Conservation (phyloP, 495 filamentous ascomycete species). For the Pyrenula aspistea region DNA sequence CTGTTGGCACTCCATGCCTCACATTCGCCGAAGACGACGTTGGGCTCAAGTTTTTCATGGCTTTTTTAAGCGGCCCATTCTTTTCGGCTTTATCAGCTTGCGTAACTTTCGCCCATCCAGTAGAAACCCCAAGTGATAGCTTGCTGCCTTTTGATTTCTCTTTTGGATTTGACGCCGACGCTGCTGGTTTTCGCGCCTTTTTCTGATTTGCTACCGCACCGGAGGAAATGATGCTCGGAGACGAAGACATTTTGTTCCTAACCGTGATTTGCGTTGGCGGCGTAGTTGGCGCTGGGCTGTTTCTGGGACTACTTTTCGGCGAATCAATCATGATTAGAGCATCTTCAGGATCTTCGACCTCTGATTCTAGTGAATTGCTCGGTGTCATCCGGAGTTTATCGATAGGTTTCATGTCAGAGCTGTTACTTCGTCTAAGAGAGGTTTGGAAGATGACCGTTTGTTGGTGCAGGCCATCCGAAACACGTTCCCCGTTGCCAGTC, state of each 20-base stretch:
- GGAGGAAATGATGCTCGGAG: too few species aligned
- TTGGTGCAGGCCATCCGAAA: slow-evolving; percentile 6
- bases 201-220: neutral
- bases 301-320: neutral
- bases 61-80: neutral
- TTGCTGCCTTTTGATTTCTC: neutral
- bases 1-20: neutral
- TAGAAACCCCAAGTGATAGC: neutral
- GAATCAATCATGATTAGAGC: neutral
- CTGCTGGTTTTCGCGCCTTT: neutral
- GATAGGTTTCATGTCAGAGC: slow-evolving; percentile 17
- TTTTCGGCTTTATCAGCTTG: neutral
- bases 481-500: slow-evolving; percentile 11
- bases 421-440: slow-evolving; percentile 30
- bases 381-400: neutral
- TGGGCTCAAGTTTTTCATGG: neutral
- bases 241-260: neutral
- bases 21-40: neutral
- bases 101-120: neutral
- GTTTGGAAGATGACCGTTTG: slow-evolving; percentile 35
- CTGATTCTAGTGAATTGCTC: neutral
- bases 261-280: neutral
- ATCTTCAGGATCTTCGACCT: neutral
- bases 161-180: neutral
- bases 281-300: neutral